Evolutionary conservation across 306 rosid species (phyloP).

Genomic region (Cicer judaicum): DNA sequence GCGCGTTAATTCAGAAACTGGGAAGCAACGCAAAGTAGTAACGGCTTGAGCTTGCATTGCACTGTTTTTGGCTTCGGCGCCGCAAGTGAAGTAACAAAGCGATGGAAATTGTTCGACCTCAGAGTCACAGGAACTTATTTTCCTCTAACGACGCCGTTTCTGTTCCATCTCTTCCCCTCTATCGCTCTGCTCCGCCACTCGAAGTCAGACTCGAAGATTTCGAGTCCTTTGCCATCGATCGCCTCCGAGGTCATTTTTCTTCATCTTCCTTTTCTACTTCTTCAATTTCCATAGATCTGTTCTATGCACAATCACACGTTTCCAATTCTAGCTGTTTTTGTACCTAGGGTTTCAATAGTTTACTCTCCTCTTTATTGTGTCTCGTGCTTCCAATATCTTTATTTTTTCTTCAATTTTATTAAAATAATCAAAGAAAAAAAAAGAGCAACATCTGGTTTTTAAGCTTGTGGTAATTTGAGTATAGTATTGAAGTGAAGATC

Average conservation of each 20-base stretch:
- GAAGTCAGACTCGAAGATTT: slow-evolving; percentile 92
- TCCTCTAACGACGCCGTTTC: slow-evolving; percentile 43
- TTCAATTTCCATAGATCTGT: slow-evolving; percentile 28
- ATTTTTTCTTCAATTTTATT: not conserved
- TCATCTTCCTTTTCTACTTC: not conserved
- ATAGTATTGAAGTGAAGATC: slow-evolving; percentile 2
- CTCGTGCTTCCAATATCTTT: not conserved
- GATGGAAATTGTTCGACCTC: slow-evolving; percentile 69
- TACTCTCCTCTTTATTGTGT: not conserved
- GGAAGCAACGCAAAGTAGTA: slow-evolving; percentile 21
- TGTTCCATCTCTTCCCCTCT: slow-evolving; percentile 57
- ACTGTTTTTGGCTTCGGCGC: slow-evolving; percentile 8
- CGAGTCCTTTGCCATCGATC: slow-evolving; percentile 89
- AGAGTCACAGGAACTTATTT: slow-evolving; percentile 48
- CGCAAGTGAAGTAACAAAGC: slow-evolving; percentile 39
- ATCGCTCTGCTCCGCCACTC: slow-evolving; percentile 82
- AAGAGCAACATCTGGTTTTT: not conserved
- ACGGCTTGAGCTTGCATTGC: not conserved
- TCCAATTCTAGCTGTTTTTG: not conserved
- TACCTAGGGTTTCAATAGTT: slow-evolving; percentile 33
- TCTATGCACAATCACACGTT: not conserved
- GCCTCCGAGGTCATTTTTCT: slow-evolving; percentile 73
- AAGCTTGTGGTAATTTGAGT: not conserved
- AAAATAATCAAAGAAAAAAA: not conserved
- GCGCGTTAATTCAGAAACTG: slow-evolving; percentile 48